Percentiles rank a stretch among this genome's conserved stretches.
Conservation (phyloP, 2,329 filamentous ascomycete genomes). For the Clonostachys rhizophaga region DNA sequence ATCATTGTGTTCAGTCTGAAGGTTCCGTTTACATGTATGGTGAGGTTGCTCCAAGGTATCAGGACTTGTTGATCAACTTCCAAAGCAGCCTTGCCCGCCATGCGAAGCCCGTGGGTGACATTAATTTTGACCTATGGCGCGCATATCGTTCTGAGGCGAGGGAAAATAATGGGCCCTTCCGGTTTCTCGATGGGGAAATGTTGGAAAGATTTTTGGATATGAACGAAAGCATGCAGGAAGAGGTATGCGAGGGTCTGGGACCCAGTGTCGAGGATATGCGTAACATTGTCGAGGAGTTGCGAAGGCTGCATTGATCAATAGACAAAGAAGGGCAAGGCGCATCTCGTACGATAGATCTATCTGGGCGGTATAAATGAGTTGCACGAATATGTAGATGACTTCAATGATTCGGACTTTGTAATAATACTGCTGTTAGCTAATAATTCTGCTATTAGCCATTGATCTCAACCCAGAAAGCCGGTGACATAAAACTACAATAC, state of each 20-base stretch:
- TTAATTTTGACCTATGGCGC: constrained; percentile 77
- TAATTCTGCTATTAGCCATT: too few relatives aligned
- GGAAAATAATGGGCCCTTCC: constrained; percentile 71
- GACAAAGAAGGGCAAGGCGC: not conserved
- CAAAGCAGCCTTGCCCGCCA: constrained; percentile 66
- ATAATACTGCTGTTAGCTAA: too few relatives aligned
- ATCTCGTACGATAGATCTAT: too few relatives aligned
- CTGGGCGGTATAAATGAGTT: too few relatives aligned
- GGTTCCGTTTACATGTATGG: constrained; percentile 89
- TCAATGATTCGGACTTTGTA: too few relatives aligned
- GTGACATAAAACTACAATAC: too few relatives aligned
- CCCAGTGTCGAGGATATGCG: constrained; percentile 60
- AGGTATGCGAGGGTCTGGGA: constrained; percentile 49
- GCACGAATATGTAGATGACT: too few relatives aligned
- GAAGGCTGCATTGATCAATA: constrained; percentile 38
- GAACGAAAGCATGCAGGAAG: constrained; percentile 49
- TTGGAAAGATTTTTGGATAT: constrained; percentile 80
- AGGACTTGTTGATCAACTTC: constrained; percentile 78
- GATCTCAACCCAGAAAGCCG: too few relatives aligned
- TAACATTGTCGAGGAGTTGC: constrained; percentile 57
- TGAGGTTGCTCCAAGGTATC: constrained; percentile 65
- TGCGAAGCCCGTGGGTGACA: constrained; percentile 64
- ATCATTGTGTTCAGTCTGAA: constrained; percentile 57
- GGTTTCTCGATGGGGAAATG: constrained; percentile 91
- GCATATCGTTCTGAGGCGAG: constrained; percentile 71